phyloP scores from a whole-genome alignment of 805 yeast genomes.

The Yarrowia sp. region DNA sequence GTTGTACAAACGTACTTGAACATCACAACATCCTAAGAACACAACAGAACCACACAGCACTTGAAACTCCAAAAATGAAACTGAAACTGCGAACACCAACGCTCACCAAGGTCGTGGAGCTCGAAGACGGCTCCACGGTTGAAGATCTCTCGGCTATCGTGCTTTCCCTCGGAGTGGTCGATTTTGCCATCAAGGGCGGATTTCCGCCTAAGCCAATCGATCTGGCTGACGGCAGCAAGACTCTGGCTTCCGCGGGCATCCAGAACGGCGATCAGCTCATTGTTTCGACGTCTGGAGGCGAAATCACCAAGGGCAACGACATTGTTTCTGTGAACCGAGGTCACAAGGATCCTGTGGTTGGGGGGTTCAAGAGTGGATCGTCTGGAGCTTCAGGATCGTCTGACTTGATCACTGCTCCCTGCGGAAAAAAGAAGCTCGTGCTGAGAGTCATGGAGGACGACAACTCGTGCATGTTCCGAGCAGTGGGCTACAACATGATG shows the following conservation, averaged over 20 bases:
- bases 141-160: constrained; percentile 37
- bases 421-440: neutral
- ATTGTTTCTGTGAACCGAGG: neutral
- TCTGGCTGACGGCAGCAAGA: constrained; percentile 32
- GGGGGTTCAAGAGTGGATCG: neutral
- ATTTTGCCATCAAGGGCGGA: constrained; percentile 48
- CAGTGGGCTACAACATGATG: constrained; percentile 54
- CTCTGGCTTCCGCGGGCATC: constrained; percentile 46
- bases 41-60: neutral
- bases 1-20: no score
- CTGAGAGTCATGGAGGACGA: constrained; percentile 69
- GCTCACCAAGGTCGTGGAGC: constrained; percentile 39
- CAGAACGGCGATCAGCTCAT: constrained; percentile 59
- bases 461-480: constrained; percentile 72
- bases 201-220: constrained; percentile 58
- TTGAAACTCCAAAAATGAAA: constrained; percentile 27
- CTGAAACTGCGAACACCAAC: constrained; percentile 40
- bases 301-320: neutral
- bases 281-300: constrained; percentile 34
- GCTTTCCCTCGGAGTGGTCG: constrained; percentile 29
- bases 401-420: constrained; percentile 3
- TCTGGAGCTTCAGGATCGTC: neutral
- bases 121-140: constrained; percentile 43
- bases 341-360: neutral
- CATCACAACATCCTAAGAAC: no score